Conservation (phyloP, 2,329 filamentous ascomycete genomes). For the Pezicula carpinea region DNA sequence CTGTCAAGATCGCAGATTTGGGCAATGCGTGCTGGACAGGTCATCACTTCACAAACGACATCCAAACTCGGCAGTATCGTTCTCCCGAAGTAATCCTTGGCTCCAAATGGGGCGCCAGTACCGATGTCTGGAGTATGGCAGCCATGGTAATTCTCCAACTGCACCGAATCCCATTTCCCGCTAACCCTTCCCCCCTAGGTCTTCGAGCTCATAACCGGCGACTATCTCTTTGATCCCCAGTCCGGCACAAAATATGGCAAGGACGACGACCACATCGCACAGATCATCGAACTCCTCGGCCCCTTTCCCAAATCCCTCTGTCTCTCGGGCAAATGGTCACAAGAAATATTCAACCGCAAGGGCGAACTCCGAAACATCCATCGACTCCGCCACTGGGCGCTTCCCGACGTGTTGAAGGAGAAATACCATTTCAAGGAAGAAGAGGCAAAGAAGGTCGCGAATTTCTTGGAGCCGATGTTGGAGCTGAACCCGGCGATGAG, state of each 20-base stretch:
- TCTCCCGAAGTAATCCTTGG: conserved; percentile 96
- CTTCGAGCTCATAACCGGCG: conserved; percentile 95
- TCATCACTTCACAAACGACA: conserved; percentile 99
- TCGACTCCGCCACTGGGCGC: conserved; percentile 88
- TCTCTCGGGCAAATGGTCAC: conserved; percentile 91
- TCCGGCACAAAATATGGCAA: conserved; percentile 99
- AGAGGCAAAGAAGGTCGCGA: conserved; percentile 71
- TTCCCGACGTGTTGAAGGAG: conserved; percentile 87
- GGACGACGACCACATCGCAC: conserved; percentile 97
- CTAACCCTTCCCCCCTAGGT: conserved; percentile 50
- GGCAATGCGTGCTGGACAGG: conserved; percentile 99
- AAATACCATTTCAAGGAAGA: conserved; percentile 94
- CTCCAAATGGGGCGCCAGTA: conserved; percentile 98
- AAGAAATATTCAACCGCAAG: conserved; percentile 98
- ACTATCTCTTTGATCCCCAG: conserved; percentile 97
- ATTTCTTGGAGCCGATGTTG: conserved; percentile 87
- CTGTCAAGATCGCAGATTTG: conserved; percentile 97
- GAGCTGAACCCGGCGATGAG: conserved; percentile 83
- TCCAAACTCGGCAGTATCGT: conserved; percentile 94
- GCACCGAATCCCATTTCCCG: not conserved
- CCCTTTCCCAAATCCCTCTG: conserved; percentile 90
- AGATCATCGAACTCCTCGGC: conserved; percentile 95
- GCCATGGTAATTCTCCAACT: conserved; percentile 73
- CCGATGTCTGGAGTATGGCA: conserved; percentile 99
- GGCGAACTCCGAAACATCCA: conserved; percentile 98